Percentiles rank a stretch among this genome's conserved stretches.
These are phyloP conservation scores for Mycena pura DNA, from an alignment of 768 basidiomycete species.

Conservation along the genomic window DNA sequence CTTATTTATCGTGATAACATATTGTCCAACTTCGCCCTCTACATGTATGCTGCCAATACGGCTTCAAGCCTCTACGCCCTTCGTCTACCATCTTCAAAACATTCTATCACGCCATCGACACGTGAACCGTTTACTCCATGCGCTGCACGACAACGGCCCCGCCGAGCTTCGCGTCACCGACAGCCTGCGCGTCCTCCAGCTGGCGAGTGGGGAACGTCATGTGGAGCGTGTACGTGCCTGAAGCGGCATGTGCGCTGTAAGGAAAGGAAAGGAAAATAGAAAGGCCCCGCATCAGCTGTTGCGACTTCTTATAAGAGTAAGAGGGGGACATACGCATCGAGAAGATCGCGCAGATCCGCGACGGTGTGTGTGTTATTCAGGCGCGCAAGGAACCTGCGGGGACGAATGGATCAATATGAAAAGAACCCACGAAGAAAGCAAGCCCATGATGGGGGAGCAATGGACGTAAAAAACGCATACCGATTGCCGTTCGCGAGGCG, in stretches of 20 bases:
- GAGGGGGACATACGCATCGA: slow-evolving; percentile 13
- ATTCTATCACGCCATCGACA: too few species aligned
- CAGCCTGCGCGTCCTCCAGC: slow-evolving; percentile 56
- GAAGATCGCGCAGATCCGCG: slow-evolving; percentile 31
- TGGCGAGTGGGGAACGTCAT: slow-evolving; percentile 89
- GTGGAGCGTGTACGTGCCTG: slow-evolving; percentile 75
- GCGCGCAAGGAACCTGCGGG: slow-evolving; percentile 59
- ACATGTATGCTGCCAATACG: too few species aligned
- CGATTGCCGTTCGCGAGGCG: slow-evolving; percentile 90
- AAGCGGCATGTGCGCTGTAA: slow-evolving; percentile 68
- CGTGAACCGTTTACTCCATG: not conserved
- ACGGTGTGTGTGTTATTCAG: slow-evolving; percentile 79
- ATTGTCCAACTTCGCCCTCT: too few species aligned
- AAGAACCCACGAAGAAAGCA: not conserved
- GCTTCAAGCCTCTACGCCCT: too few species aligned
- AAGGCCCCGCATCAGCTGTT: too few species aligned
- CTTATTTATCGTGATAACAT: too few species aligned
- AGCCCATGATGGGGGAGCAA: not conserved
- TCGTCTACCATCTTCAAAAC: too few species aligned
- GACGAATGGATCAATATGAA: not conserved
- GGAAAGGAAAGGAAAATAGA: not conserved
- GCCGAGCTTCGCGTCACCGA: slow-evolving; percentile 10
- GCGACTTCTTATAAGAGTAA: too few species aligned
- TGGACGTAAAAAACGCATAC: slow-evolving; percentile 42
- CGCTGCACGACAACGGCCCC: slow-evolving; percentile 17